A percentile compares a stretch with the other conserved stretches of the same genome.
These are phyloP conservation scores for Trypanosoma boissoni DNA, from an alignment of 208 protist genomes.

Conservation along the genomic window DNA sequence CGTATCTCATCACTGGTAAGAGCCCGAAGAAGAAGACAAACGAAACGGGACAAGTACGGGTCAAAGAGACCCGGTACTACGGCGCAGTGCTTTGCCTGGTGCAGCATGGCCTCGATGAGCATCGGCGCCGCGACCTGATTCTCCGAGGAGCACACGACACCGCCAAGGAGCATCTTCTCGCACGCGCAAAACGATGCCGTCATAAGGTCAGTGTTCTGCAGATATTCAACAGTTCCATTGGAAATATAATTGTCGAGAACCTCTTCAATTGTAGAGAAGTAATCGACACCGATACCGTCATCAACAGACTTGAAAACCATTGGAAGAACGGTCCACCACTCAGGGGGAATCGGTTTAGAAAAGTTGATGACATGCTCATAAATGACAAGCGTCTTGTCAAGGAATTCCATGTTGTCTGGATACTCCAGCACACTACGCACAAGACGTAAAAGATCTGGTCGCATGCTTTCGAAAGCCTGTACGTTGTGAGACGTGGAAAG, in stretches of 20 bases:
- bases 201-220: constrained; percentile 68
- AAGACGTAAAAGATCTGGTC: constrained; percentile 59
- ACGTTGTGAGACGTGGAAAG: constrained; percentile 48
- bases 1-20: constrained; percentile 57
- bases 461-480: constrained; percentile 43
- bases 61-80: constrained; percentile 45
- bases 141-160: constrained; percentile 39
- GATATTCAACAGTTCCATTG: constrained; percentile 48
- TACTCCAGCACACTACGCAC: constrained; percentile 50
- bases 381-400: constrained; percentile 80
- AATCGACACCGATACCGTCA: constrained; percentile 80
- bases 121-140: constrained; percentile 65
- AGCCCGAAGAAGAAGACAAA: constrained; percentile 63
- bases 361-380: constrained; percentile 65
- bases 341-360: constrained; percentile 56
- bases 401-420: constrained; percentile 77
- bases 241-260: constrained; percentile 87
- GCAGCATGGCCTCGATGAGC: constrained; percentile 84
- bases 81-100: constrained; percentile 67
- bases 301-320: constrained; percentile 66
- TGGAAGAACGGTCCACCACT: constrained; percentile 67
- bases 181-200: constrained; percentile 61
- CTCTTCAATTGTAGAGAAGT: constrained; percentile 76
- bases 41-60: constrained; percentile 55
- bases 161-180: constrained; percentile 79